Conservation (phyloP, 768 basidiomycete species). For the Scleroderma bovista region DNA sequence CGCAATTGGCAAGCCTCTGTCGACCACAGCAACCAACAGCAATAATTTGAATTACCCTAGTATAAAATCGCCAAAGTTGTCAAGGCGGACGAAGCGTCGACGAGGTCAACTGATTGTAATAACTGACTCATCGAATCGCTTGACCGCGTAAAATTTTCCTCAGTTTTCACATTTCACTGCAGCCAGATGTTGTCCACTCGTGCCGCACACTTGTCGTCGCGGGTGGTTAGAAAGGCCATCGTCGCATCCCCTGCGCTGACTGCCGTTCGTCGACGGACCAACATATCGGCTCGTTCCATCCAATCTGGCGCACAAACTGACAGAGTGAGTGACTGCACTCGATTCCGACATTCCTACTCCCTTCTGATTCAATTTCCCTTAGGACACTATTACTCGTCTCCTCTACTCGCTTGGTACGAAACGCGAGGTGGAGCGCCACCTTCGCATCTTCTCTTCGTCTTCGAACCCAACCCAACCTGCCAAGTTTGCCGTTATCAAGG, state of each 20-base stretch:
- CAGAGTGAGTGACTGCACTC: conserved; percentile 42
- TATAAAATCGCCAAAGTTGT: no score
- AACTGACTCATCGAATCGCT: no score
- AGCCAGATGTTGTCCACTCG: conserved; percentile 29
- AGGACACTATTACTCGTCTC: conserved; percentile 97
- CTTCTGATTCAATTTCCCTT: background rate
- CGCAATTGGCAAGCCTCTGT: background rate
- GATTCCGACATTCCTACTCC: background rate
- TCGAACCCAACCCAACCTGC: conserved; percentile 86
- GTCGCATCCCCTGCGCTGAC: conserved; percentile 38
- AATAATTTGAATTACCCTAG: no score
- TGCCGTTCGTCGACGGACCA: conserved; percentile 34
- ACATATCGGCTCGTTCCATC: conserved; percentile 37
- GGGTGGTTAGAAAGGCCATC: conserved; percentile 39
- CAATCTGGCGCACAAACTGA: conserved; percentile 71
- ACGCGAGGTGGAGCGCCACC: conserved; percentile 96
- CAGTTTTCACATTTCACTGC: background rate
- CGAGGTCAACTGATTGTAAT: no score
- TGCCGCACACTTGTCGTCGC: conserved; percentile 15
- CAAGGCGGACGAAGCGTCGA: no score
- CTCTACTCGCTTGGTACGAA: conserved; percentile 96
- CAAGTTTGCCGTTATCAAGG: conserved; percentile 96
- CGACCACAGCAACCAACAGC: background rate
- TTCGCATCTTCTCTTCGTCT: conserved; percentile 95
- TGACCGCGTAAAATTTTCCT: background rate